Percentiles rank a stretch among this genome's conserved stretches.
These are phyloP conservation scores for Pluteus cervinus DNA, from an alignment of 768 basidiomycete species.

Conservation along the genomic window DNA sequence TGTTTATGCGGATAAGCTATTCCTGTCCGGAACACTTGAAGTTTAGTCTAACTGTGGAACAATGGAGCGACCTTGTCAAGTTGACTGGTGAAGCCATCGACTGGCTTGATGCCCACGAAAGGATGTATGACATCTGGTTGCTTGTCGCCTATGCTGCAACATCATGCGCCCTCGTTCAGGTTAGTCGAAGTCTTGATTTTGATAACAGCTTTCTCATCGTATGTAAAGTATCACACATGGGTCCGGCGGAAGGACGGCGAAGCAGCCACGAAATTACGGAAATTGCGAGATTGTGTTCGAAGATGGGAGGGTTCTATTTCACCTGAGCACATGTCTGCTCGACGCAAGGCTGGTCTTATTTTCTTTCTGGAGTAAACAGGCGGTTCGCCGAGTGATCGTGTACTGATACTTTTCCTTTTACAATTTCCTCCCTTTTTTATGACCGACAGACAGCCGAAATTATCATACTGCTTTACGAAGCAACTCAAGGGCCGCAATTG, in stretches of 20 bases:
- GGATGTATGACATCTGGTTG: constrained; percentile 81
- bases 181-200: constrained; percentile 23
- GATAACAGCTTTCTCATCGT: constrained; percentile 1
- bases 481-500: constrained; percentile 69
- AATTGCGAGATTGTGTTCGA: constrained; percentile 77
- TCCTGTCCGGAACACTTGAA: constrained; percentile 85
- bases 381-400: constrained; percentile 7
- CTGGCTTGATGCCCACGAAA: constrained; percentile 82
- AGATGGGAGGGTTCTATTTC: constrained; percentile 85
- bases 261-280: constrained; percentile 68
- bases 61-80: constrained; percentile 69
- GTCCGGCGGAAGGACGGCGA: constrained; percentile 74
- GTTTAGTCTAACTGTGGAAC: constrained; percentile 73
- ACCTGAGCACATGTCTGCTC: constrained; percentile 91
- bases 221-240: constrained; percentile 84
- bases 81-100: constrained; percentile 80
- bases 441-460: constrained; percentile 80
- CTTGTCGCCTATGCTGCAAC: constrained; percentile 84
- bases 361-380: constrained; percentile 8
- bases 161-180: constrained; percentile 87
- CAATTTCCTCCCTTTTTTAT: constrained; percentile 1
- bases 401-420: not conserved
- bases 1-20: constrained; percentile 98
- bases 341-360: constrained; percentile 66
- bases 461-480: constrained; percentile 85